phyloP scores from a whole-genome alignment of 768 basidiomycete genomes.

The Epithele typhae region DNA sequence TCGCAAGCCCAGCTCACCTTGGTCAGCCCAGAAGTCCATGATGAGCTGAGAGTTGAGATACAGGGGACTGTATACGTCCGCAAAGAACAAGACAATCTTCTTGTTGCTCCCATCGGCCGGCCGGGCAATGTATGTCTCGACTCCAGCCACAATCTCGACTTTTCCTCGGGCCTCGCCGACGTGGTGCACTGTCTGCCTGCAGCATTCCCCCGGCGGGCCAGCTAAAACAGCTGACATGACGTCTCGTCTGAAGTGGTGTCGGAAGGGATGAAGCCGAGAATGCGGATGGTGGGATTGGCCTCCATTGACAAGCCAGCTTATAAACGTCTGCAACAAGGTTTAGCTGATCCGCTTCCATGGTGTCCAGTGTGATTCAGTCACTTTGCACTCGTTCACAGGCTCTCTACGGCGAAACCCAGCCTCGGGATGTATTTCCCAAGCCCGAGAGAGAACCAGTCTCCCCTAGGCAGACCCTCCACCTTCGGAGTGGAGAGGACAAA shows the following conservation, averaged over 20 bases:
- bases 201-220: slow-evolving; percentile 38
- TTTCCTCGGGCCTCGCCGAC: slow-evolving; percentile 43
- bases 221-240: slow-evolving; percentile 8
- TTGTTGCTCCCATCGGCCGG: slow-evolving; percentile 30
- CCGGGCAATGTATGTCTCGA: slow-evolving; percentile 53
- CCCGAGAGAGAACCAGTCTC: too few relatives aligned
- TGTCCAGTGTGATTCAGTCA: too few relatives aligned
- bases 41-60: slow-evolving; percentile 54
- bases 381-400: too few relatives aligned
- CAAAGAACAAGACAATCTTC: slow-evolving; percentile 50
- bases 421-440: too few relatives aligned
- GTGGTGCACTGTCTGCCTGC: slow-evolving; percentile 50
- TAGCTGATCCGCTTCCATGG: too few relatives aligned
- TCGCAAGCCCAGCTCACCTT: slow-evolving; percentile 36
- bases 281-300: neutral
- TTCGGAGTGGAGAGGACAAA: too few relatives aligned
- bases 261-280: neutral
- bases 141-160: slow-evolving; percentile 34
- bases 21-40: slow-evolving; percentile 60
- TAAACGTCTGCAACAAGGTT: too few relatives aligned
- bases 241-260: neutral
- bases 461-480: too few relatives aligned
- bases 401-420: too few relatives aligned
- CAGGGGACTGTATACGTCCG: slow-evolving; percentile 59
- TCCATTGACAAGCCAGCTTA: too few relatives aligned